phyloP scores from a whole-genome alignment of 352 stramenopile genomes.

The Globisporangium viniferum region DNA sequence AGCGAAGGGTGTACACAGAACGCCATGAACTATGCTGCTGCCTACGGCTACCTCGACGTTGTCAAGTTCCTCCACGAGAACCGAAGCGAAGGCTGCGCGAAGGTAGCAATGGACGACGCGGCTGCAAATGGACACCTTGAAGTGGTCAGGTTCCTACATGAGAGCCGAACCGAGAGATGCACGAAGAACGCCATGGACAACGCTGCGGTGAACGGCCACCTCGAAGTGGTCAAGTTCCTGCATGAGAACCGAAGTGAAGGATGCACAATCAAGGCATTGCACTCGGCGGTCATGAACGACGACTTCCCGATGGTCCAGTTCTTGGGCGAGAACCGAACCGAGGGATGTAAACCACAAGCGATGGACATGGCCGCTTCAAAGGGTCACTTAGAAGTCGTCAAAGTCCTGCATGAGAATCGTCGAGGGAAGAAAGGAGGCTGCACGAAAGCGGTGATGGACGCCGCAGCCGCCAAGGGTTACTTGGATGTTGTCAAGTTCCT shows the following conservation, averaged over 20 bases:
- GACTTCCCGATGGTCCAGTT: neutral
- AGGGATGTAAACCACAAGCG: neutral
- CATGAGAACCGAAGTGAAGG: neutral
- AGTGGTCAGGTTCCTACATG: neutral
- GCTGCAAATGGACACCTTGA: neutral
- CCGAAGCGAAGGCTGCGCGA: neutral
- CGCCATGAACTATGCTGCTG: no score
- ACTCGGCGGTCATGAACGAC: neutral
- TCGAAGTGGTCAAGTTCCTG: neutral
- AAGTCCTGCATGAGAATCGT: neutral
- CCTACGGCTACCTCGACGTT: neutral
- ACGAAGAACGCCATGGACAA: neutral
- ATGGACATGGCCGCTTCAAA: neutral
- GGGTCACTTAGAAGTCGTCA: neutral
- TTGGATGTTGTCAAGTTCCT: neutral
- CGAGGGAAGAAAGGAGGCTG: neutral
- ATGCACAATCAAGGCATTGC: neutral
- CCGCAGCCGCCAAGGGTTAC: neutral
- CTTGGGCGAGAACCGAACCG: neutral
- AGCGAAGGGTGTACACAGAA: no score
- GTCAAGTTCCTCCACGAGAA: constrained; percentile 4
- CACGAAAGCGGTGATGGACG: neutral
- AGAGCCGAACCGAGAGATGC: neutral
- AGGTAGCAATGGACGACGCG: neutral
- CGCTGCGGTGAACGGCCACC: neutral